Evolutionary conservation across 331 rosid genomes (phyloP), one percentile per base, ranked within the genome.

Genomic region (Malus hybrid): DNA sequence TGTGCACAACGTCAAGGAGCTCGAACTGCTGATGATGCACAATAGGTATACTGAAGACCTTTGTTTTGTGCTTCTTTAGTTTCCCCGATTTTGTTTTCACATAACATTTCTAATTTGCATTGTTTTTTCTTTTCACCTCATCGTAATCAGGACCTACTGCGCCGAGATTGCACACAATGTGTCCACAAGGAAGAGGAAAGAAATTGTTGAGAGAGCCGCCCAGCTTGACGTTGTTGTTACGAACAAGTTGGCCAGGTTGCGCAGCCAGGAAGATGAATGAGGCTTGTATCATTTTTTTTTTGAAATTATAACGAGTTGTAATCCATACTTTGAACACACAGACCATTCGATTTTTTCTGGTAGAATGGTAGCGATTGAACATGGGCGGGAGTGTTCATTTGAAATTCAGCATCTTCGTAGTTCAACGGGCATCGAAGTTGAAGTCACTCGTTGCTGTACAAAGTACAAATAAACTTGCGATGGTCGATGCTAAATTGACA

Each of bases 101-200:
- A 1, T 24, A 3, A 3, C 7, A 9, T 10, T 2, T 20, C 72
- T 61, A 39, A 15, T n/a, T 2, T 65, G 42, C 13, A 31, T 19
- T 33, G 24, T 27, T 6, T 15, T 44, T 8, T 57, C 44, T 36
- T 36, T 36, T 14, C 44, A 96, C 98, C 65, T 36, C 44, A 7
- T 36, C 44, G 0, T 27, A 74, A 20, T 6, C 87, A 90, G 96
- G 88, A 93, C 93, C 2, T 93, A 87, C 72, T 93, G 97, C 78
- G 97, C 96, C 16, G 96, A 93, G 89, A 93, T 93, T 80, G 93
- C 96, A n/a, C 96, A 93, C 83, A 86, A 91, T 63, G 78, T 91
- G 7, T 91, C 97, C 36, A 91, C 97, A 5, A 85, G 74, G 78
- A 91, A 93, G 93, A 88, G 97, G 67, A 93, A 90, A 82, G 91